Conservation (phyloP, 2,329 filamentous ascomycete species). For the Sporothrix pallida region DNA sequence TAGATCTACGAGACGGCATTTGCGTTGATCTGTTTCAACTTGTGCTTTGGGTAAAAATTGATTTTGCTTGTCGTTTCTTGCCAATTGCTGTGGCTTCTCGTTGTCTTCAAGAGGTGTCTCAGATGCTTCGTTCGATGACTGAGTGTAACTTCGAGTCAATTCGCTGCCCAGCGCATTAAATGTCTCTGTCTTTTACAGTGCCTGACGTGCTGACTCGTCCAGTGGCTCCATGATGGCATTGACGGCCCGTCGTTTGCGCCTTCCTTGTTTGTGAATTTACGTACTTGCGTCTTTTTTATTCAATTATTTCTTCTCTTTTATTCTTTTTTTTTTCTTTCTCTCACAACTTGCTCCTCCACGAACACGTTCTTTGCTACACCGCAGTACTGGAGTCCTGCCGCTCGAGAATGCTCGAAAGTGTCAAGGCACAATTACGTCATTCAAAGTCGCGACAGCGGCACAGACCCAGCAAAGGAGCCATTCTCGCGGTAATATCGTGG, state of each 20-base stretch:
- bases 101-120: background rate
- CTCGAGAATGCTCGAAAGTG: background rate
- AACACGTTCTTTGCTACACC: constrained; percentile 1
- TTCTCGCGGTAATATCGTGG: constrained; percentile 21
- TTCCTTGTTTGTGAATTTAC: background rate
- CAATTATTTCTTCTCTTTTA: too few species aligned
- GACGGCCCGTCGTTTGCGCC: background rate
- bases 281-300: background rate
- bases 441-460: constrained; percentile 9
- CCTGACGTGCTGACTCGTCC: background rate
- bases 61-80: background rate
- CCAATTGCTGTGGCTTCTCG: background rate
- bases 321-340: background rate
- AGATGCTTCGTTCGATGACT: constrained; percentile 21
- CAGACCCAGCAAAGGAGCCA: constrained; percentile 24
- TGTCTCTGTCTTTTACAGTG: background rate
- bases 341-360: background rate
- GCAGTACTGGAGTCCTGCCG: background rate
- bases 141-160: background rate
- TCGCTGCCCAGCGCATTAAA: background rate
- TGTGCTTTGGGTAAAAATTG: background rate
- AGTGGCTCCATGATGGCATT: background rate
- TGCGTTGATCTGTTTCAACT: too few species aligned
- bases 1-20: background rate
- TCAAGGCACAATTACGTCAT: constrained; percentile 30